These are phyloP conservation scores for Lipomyces spencermartinsiae DNA, from an alignment of 805 yeast species.

Conservation along the genomic window DNA sequence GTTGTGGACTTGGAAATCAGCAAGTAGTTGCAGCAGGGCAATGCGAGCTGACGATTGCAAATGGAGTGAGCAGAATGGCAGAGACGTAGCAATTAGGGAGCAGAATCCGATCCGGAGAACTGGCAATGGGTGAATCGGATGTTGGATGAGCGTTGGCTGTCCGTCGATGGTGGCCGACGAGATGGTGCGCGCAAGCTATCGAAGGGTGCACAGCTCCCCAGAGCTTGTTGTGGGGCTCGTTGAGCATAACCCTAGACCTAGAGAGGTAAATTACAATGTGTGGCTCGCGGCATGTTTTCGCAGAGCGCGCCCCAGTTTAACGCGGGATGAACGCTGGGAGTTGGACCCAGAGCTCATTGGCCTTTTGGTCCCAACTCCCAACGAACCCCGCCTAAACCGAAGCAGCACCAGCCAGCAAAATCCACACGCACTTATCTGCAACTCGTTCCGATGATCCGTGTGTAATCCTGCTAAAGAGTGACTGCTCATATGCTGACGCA, in stretches of 20 bases:
- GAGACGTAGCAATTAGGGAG: not conserved
- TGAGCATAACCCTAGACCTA: not conserved
- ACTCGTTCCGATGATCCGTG: not conserved
- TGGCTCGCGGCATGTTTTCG: not conserved
- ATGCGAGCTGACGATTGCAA: not conserved
- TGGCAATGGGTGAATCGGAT: not conserved
- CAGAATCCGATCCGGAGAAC: not conserved
- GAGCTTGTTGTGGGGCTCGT: not conserved
- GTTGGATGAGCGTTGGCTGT: no score
- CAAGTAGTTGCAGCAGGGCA: not conserved
- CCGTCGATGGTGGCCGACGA: not conserved
- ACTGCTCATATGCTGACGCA: not conserved
- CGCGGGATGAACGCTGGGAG: constrained; percentile 2
- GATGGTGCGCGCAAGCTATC: not conserved
- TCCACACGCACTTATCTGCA: not conserved
- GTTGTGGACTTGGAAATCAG: not conserved
- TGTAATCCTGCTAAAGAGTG: not conserved
- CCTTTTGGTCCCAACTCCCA: constrained; percentile 3
- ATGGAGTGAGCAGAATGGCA: not conserved
- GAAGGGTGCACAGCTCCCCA: not conserved
- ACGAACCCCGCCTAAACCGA: not conserved
- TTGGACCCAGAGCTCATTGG: constrained; percentile 1
- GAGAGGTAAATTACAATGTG: not conserved
- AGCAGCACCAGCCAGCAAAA: not conserved
- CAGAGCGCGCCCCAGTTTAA: not conserved